phyloP scores from a whole-genome alignment of 768 basidiomycete genomes.

The Suillus placidus region DNA sequence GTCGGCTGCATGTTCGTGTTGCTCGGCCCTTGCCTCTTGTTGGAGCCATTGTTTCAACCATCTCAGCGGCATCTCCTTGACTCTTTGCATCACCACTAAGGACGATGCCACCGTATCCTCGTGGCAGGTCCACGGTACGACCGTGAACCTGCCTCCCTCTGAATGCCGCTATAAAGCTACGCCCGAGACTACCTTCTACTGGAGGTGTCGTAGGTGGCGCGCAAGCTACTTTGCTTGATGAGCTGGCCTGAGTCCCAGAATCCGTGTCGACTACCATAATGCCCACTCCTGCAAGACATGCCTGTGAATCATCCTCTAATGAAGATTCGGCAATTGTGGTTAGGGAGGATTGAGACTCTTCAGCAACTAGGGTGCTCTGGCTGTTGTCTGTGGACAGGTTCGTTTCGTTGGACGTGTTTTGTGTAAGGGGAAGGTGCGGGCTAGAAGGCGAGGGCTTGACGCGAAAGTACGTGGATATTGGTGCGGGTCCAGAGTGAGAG shows the following conservation, averaged over 20 bases:
- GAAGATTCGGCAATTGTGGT: constrained; percentile 10
- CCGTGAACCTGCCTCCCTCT: constrained; percentile 78
- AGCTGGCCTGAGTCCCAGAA: constrained; percentile 6
- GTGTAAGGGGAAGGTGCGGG: constrained; percentile 8
- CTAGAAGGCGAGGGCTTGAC: constrained; percentile 42
- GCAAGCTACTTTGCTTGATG: not conserved
- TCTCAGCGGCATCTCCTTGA: constrained; percentile 18
- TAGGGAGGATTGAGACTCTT: constrained; percentile 11
- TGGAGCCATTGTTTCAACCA: constrained; percentile 10
- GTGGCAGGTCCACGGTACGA: constrained; percentile 58
- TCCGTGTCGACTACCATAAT: constrained; percentile 9
- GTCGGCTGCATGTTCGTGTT: constrained; percentile 26
- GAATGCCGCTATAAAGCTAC: constrained; percentile 62
- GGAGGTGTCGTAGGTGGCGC: no score
- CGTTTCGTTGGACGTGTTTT: not conserved
- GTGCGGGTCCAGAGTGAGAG: constrained; percentile 67
- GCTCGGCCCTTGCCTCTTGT: constrained; percentile 15
- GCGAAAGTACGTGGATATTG: constrained; percentile 73
- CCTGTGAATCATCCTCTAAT: not conserved
- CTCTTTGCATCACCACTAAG: constrained; percentile 37
- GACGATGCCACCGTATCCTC: constrained; percentile 70
- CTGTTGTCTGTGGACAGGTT: not conserved
- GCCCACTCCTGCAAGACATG: not conserved
- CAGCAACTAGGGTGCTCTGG: not conserved
- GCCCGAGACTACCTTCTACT: not conserved